Percentiles rank a stretch among this genome's conserved stretches.
Evolutionary conservation across 306 rosid genomes (phyloP).

Genomic region (Rosa chinensis): DNA sequence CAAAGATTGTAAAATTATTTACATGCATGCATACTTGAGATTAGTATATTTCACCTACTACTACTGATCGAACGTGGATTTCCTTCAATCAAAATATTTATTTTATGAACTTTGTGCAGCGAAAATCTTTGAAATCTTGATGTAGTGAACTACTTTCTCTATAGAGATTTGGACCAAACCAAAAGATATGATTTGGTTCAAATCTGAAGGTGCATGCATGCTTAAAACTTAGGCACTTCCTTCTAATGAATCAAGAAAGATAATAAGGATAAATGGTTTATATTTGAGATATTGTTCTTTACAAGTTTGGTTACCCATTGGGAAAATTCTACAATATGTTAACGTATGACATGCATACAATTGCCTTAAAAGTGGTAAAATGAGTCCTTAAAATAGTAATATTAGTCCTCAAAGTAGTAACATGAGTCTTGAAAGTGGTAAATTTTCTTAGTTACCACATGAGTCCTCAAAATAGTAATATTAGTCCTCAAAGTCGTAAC

Average conservation of each 20-base stretch:
- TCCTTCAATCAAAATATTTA: neutral
- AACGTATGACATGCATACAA: no score
- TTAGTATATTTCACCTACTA: slow-evolving; percentile 1
- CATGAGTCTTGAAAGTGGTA: no score
- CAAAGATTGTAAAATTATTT: slow-evolving; percentile 22
- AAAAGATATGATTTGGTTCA: neutral
- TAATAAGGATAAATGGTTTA: no score
- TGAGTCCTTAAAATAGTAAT: no score
- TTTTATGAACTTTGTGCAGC: neutral
- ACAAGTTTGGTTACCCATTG: no score
- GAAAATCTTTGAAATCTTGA: neutral
- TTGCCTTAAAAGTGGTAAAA: no score
- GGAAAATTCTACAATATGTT: no score
- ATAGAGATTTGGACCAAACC: neutral
- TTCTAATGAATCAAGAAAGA: neutral
- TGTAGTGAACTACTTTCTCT: neutral
- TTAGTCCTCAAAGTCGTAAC: no score
- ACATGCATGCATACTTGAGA: neutral
- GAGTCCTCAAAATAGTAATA: no score
- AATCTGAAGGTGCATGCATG: neutral
- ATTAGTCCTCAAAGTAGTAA: no score
- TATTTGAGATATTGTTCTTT: no score
- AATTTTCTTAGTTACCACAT: no score
- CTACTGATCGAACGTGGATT: neutral
- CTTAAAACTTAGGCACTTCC: neutral